Conservation (phyloP, 768 basidiomycete species). For the Russula foetens region DNA sequence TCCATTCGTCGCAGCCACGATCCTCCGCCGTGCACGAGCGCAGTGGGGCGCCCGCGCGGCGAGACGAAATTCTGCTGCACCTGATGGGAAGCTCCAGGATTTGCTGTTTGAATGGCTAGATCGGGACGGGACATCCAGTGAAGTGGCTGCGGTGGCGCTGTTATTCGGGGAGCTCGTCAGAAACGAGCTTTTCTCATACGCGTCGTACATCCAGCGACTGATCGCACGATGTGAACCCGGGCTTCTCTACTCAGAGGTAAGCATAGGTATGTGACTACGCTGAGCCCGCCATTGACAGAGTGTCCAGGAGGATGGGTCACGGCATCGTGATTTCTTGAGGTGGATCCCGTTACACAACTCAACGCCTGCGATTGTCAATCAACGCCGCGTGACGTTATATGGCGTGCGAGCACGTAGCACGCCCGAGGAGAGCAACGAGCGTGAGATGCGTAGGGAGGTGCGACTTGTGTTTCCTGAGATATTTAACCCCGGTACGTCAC, state of each 20-base stretch:
- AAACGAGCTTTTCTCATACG: constrained; percentile 64
- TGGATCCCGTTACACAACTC: constrained; percentile 65
- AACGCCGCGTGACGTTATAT: no score
- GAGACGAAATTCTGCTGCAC: constrained; percentile 51
- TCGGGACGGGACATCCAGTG: constrained; percentile 47
- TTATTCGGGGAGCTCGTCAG: constrained; percentile 68
- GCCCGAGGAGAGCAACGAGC: constrained; percentile 62
- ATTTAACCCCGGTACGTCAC: constrained; percentile 32
- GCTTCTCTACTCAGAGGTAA: constrained; percentile 45
- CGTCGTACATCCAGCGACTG: constrained; percentile 69
- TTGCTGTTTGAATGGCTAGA: constrained; percentile 79
- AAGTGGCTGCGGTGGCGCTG: constrained; percentile 52
- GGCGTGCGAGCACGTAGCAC: constrained; percentile 61
- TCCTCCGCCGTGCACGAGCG: constrained; percentile 56
- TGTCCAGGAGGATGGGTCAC: constrained; percentile 40
- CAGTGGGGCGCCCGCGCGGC: constrained; percentile 54
- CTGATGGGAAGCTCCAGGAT: constrained; percentile 62
- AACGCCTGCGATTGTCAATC: constrained; percentile 48
- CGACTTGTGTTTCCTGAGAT: constrained; percentile 59
- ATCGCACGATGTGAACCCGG: constrained; percentile 70
- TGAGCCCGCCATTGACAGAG: not conserved
- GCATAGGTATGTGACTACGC: constrained; percentile 11
- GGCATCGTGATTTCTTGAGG: constrained; percentile 60
- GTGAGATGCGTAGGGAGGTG: constrained; percentile 64
- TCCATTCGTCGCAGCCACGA: constrained; percentile 63